phyloP scores from a whole-genome alignment of 768 basidiomycete species.

The Melanogaster broomeanus region DNA sequence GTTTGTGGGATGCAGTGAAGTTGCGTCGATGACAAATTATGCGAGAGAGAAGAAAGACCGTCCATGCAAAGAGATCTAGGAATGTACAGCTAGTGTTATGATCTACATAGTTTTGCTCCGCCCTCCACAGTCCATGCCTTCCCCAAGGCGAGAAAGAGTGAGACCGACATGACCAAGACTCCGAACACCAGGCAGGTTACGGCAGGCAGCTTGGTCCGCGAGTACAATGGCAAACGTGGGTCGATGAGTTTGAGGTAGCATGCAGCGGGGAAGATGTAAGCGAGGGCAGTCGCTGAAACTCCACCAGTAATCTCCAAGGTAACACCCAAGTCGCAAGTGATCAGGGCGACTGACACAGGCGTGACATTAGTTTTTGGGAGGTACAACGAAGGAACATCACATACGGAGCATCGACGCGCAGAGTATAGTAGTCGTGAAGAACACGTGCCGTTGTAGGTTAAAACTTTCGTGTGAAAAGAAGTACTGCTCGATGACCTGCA shows the following conservation, averaged over 20 bases:
- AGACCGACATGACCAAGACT: slow-evolving; percentile 71
- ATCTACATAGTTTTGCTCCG: slow-evolving; percentile 71
- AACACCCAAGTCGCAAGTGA: slow-evolving; percentile 97
- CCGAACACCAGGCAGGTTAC: slow-evolving; percentile 75
- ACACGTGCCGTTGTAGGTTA: slow-evolving; percentile 79
- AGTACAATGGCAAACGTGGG: slow-evolving; percentile 58
- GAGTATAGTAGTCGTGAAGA: slow-evolving; percentile 87
- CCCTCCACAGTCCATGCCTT: slow-evolving; percentile 80
- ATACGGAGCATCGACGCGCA: slow-evolving; percentile 80
- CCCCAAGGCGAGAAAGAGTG: slow-evolving; percentile 70
- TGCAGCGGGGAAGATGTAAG: slow-evolving; percentile 88
- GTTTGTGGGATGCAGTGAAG: slow-evolving; percentile 46
- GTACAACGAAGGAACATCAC: slow-evolving; percentile 20
- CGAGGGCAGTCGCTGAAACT: slow-evolving; percentile 87
- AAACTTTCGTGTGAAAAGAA: slow-evolving; percentile 91
- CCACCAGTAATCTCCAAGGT: slow-evolving; percentile 99
- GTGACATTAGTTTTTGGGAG: not conserved
- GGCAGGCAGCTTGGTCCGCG: slow-evolving; percentile 75
- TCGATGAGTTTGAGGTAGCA: slow-evolving; percentile 81
- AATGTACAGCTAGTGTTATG: slow-evolving; percentile 28
- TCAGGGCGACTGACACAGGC: slow-evolving; percentile 68
- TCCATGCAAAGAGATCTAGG: slow-evolving; percentile 4
- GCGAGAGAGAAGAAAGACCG: slow-evolving; percentile 4
- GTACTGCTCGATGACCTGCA: slow-evolving; percentile 89
- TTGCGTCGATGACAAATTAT: slow-evolving; percentile 15